phyloP scores from a whole-genome alignment of 192 early-diverging fungal genomes.

The Rhizophlyctis rosea region DNA sequence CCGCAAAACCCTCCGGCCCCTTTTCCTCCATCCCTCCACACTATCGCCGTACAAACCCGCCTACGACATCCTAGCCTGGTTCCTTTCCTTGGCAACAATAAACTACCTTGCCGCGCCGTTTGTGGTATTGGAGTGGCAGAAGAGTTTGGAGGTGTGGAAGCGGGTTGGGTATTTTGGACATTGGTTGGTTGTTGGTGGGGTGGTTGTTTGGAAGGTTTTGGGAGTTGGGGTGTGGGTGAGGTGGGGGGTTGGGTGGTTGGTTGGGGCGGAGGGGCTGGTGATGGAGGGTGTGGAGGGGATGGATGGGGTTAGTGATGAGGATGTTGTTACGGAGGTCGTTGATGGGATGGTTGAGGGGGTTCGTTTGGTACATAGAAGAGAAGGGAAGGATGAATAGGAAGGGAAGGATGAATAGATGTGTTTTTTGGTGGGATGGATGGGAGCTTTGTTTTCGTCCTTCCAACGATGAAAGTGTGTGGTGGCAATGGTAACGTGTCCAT shows the following conservation, averaged over 20 bases:
- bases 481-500: no score
- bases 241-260: neutral
- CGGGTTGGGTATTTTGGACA: neutral
- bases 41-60: slow-evolving; percentile 41
- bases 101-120: slow-evolving; percentile 72
- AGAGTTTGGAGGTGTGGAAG: neutral
- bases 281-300: neutral
- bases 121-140: slow-evolving; percentile 24
- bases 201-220: neutral
- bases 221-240: neutral
- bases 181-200: neutral
- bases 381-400: no score
- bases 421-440: no score
- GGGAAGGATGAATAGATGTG: no score
- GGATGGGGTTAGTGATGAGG: neutral
- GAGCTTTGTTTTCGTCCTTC: no score
- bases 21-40: slow-evolving; percentile 43
- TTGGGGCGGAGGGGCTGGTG: neutral
- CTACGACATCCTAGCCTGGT: slow-evolving; percentile 75
- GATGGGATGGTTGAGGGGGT: no score
- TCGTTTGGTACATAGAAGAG: no score
- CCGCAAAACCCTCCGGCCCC: slow-evolving; percentile 61
- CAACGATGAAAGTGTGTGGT: no score
- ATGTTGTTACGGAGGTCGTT: no score
- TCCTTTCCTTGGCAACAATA: slow-evolving; percentile 59